Evolutionary conservation across 768 basidiomycete species (phyloP).

Genomic region (Suillus clintonianus): DNA sequence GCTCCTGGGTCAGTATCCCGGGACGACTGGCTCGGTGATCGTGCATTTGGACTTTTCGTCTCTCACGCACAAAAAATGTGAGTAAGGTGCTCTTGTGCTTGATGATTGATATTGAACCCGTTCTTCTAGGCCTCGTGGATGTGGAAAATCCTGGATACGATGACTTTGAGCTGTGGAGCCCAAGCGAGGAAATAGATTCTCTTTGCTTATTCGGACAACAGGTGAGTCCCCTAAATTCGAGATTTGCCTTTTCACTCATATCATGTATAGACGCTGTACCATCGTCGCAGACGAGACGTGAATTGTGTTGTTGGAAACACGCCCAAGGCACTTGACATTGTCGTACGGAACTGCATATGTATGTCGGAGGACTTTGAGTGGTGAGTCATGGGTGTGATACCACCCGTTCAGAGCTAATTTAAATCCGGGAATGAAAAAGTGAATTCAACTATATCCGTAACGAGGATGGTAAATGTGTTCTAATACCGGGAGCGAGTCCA

Average conservation of each 20-base stretch:
- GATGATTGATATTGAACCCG: constrained; percentile 2
- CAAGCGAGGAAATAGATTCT: constrained; percentile 85
- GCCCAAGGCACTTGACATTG: constrained; percentile 50
- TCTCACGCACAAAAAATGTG: constrained; percentile 76
- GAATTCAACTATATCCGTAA: constrained; percentile 91
- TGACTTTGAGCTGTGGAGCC: constrained; percentile 98
- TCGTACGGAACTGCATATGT: constrained; percentile 78
- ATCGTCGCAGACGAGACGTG: constrained; percentile 76
- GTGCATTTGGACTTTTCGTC: constrained; percentile 88
- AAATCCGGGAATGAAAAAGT: constrained; percentile 39
- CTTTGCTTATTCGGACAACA: constrained; percentile 90
- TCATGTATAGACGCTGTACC: constrained; percentile 73
- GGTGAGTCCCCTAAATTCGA: constrained; percentile 41
- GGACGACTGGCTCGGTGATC: constrained; percentile 47
- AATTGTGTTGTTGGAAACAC: constrained; percentile 85
- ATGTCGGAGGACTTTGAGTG: constrained; percentile 86
- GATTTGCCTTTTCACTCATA: constrained; percentile 2
- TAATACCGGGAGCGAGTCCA: constrained; percentile 67
- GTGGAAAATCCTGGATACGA: constrained; percentile 75
- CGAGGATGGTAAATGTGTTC: constrained; percentile 69
- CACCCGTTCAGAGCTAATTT: neutral
- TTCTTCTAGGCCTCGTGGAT: constrained; percentile 61
- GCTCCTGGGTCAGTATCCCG: constrained; percentile 66
- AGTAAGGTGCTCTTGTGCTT: constrained; percentile 26
- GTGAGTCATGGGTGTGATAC: constrained; percentile 43